Conservation (phyloP, 768 basidiomycete species). For the Trametes gibbosa region DNA sequence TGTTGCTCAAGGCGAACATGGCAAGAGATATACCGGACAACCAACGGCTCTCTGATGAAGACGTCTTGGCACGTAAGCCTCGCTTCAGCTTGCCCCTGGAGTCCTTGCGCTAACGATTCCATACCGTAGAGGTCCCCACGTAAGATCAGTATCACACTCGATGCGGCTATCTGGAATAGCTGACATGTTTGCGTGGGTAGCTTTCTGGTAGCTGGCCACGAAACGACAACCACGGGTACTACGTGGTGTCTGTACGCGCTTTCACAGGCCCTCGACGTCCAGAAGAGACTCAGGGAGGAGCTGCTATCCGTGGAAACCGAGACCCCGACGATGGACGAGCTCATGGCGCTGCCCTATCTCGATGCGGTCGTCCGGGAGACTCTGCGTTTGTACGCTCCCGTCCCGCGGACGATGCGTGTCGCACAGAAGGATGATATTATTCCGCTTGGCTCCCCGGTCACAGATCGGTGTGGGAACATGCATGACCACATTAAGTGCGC, state of each 20-base stretch:
- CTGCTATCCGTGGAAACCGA: no score
- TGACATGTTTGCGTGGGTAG: constrained; percentile 1
- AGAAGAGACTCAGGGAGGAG: no score
- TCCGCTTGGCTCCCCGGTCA: constrained; percentile 41
- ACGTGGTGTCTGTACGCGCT: constrained; percentile 39
- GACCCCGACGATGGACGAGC: no score
- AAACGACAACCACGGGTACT: constrained; percentile 40
- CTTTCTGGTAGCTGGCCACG: constrained; percentile 38
- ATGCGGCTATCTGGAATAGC: no score
- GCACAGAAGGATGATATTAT: constrained; percentile 45
- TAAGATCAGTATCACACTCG: no score
- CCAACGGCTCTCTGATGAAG: constrained; percentile 58
- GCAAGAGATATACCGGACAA: constrained; percentile 52
- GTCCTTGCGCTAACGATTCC: neutral
- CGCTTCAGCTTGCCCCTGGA: no score
- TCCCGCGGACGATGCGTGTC: no score
- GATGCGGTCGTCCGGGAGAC: no score
- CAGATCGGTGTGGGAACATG: constrained; percentile 10
- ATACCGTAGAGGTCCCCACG: constrained; percentile 23
- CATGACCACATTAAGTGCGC: constrained; percentile 30
- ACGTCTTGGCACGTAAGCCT: constrained; percentile 53
- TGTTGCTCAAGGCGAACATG: no score
- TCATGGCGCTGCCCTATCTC: no score
- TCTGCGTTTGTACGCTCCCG: no score
- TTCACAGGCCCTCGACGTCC: no score